Evolutionary conservation across 192 early-diverging fungal species (phyloP).

Genomic region (Rhizophagus clarus): DNA sequence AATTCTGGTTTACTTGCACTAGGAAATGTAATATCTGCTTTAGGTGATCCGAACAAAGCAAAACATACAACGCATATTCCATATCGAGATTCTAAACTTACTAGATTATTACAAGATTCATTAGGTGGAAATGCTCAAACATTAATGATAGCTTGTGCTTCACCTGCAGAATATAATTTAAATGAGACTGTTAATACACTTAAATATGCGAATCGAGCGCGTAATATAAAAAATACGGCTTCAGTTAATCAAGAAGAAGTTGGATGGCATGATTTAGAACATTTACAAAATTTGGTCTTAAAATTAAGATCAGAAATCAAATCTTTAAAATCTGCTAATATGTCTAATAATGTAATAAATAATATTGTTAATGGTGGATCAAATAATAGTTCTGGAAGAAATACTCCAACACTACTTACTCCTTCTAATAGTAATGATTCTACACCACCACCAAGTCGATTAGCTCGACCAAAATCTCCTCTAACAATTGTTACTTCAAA

Average conservation of each 20-base stretch:
- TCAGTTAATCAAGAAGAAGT: slow-evolving; percentile 76
- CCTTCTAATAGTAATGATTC: slow-evolving; percentile 28
- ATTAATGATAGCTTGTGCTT: slow-evolving; percentile 94
- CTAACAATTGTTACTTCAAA: background rate
- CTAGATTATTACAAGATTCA: slow-evolving; percentile 95
- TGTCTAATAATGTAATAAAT: background rate
- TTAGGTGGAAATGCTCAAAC: slow-evolving; percentile 94
- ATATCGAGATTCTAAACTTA: slow-evolving; percentile 97
- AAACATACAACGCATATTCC: slow-evolving; percentile 78
- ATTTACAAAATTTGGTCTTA: slow-evolving; percentile 63
- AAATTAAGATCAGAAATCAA: slow-evolving; percentile 64
- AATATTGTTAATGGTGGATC: background rate
- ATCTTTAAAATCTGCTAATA: slow-evolving; percentile 34
- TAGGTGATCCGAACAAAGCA: slow-evolving; percentile 75
- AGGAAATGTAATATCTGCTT: slow-evolving; percentile 96
- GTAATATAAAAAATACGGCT: slow-evolving; percentile 93
- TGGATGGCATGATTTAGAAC: slow-evolving; percentile 64
- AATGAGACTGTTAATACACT: slow-evolving; percentile 95
- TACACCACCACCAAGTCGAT: slow-evolving; percentile 22
- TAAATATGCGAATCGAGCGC: slow-evolving; percentile 92
- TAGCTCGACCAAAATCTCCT: background rate
- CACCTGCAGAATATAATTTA: slow-evolving; percentile 81
- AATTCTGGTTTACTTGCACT: slow-evolving; percentile 94
- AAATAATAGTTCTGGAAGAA: slow-evolving; percentile 19
- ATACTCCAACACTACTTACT: slow-evolving; percentile 40